Base-by-base conservation (phyloP, 1,284 basidiomycete genomes). In the Trichosporon coremiiforme region DNA sequence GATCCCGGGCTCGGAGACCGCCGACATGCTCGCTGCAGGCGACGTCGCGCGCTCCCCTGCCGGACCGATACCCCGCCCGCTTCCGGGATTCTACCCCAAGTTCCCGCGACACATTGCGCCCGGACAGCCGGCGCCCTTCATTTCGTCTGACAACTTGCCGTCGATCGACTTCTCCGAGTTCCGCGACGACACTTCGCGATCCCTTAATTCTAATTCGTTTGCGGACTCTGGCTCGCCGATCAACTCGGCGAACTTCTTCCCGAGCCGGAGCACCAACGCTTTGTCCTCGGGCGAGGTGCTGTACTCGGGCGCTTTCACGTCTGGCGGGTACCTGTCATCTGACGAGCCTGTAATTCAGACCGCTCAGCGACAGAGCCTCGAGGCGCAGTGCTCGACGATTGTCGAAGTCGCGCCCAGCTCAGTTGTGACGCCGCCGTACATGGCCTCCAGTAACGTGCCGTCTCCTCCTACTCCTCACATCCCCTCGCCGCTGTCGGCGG, bases 71-170 rank as follows among this genome's bases (percentile, higher is more conserved):
- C 68, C 72, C 10, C 75, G 82, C 45, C 83, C 81, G 4, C 72
- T 79, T 36, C 73, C 75, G 8, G 78, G 83, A 65, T 84, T 84
- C 73, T 81, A 80, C 29, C 82, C 83, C 12, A 73, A 79, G 25
- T 82, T 81, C 70, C 82, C 82, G 17, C 77, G 82, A 66, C 76
- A 80, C 69, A 74, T 77, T 65, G 33, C 55, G 17, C 41, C 65
- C 10, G 68, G 69, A 1, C 64, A 71, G 57, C 65, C 67, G 10
- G 20, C 25, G 1, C 69, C 71, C 22, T 79, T 81, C 72, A 71
- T 74, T 33, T 74, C 78, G 31, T 76, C 76, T 62, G 81, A 81
- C 63, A 78, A 81, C 38, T 20, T 71, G 0, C 45, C 66, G 8
- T 71, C 72, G 36, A 63, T 63, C 66, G 55, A 73, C 50, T 73